phyloP scores from a whole-genome alignment of 805 yeast species.

The Torulaspora gathmanii region DNA sequence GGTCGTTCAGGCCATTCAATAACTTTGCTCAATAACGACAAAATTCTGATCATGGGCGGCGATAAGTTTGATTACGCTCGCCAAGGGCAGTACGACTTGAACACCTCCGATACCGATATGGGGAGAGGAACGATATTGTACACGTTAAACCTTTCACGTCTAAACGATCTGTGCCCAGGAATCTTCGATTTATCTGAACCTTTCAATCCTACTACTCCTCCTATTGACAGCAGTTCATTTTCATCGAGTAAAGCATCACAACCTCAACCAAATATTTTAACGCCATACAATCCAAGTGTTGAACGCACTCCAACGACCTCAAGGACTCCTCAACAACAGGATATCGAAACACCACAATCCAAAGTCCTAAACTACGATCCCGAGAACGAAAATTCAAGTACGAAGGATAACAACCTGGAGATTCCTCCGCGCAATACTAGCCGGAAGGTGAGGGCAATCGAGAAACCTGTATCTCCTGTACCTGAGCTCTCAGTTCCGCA shows the following conservation, averaged over 20 bases:
- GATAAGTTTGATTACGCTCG: constrained; percentile 67
- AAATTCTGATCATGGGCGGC: constrained; percentile 86
- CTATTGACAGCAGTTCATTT: constrained; percentile 8
- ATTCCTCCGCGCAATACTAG: constrained; percentile 4
- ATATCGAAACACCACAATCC: constrained; percentile 14
- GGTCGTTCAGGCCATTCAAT: constrained; percentile 90
- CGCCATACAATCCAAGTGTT: constrained; percentile 22
- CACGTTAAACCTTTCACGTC: constrained; percentile 50
- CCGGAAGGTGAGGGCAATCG: constrained; percentile 6
- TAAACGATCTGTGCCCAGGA: constrained; percentile 38
- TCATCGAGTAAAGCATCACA: constrained; percentile 5
- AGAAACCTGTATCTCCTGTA: constrained; percentile 16
- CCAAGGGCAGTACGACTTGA: constrained; percentile 44
- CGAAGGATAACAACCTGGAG: constrained; percentile 1
- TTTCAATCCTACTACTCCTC: constrained; percentile 20
- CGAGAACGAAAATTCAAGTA: background rate
- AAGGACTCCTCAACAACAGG: constrained; percentile 12
- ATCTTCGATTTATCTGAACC: constrained; percentile 39
- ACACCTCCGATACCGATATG: constrained; percentile 49
- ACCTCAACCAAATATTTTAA: constrained; percentile 26
- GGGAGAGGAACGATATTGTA: constrained; percentile 59
- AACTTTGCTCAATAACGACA: constrained; percentile 62
- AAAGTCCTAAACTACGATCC: constrained; percentile 1
- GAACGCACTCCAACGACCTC: constrained; percentile 13
- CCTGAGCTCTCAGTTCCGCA: constrained; percentile 7